phyloP scores from a whole-genome alignment of 2,329 filamentous ascomycete genomes.

The Boeremia exigua region DNA sequence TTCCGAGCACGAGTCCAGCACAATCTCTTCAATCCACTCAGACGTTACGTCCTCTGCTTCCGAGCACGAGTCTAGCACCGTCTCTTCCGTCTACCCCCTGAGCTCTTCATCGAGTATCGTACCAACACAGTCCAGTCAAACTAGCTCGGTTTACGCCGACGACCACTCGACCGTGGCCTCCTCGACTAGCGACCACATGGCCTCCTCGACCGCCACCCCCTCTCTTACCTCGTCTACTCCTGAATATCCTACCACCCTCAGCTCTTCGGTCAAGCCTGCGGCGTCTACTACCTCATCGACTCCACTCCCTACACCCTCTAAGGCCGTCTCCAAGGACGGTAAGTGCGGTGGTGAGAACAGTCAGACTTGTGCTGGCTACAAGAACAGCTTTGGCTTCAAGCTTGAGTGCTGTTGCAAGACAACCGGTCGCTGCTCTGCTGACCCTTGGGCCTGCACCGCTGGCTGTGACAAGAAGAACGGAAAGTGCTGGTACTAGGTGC shows the following conservation, averaged over 20 bases:
- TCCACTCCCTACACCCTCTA: slow-evolving; percentile 22
- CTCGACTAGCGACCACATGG: neutral
- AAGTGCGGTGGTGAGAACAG: slow-evolving; percentile 33
- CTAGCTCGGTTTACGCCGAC: slow-evolving; percentile 11
- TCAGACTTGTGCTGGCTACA: slow-evolving; percentile 37
- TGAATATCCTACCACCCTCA: slow-evolving; percentile 11
- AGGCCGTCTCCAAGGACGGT: slow-evolving; percentile 30
- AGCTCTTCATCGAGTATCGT: slow-evolving; percentile 10
- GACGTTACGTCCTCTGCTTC: slow-evolving; percentile 16
- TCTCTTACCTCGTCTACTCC: slow-evolving; percentile 1
- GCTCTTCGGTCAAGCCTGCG: slow-evolving; percentile 5
- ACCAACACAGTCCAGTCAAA: slow-evolving; percentile 17
- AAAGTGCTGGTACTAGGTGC: slow-evolving; percentile 30
- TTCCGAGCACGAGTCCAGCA: too few relatives aligned
- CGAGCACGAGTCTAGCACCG: slow-evolving; percentile 9
- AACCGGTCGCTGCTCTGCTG: slow-evolving; percentile 30
- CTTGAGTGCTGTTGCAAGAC: slow-evolving; percentile 37
- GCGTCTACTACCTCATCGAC: slow-evolving; percentile 21
- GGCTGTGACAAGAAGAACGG: slow-evolving; percentile 41
- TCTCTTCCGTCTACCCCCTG: neutral
- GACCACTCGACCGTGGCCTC: slow-evolving; percentile 6
- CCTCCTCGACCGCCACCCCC: slow-evolving; percentile 3
- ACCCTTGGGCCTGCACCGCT: slow-evolving; percentile 28
- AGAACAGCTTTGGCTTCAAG: slow-evolving; percentile 21
- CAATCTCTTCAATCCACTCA: slow-evolving; percentile 10